Evolutionary conservation across 1,139 yeast genomes (phyloP).

Genomic region (Tardiomyces depauwii): DNA sequence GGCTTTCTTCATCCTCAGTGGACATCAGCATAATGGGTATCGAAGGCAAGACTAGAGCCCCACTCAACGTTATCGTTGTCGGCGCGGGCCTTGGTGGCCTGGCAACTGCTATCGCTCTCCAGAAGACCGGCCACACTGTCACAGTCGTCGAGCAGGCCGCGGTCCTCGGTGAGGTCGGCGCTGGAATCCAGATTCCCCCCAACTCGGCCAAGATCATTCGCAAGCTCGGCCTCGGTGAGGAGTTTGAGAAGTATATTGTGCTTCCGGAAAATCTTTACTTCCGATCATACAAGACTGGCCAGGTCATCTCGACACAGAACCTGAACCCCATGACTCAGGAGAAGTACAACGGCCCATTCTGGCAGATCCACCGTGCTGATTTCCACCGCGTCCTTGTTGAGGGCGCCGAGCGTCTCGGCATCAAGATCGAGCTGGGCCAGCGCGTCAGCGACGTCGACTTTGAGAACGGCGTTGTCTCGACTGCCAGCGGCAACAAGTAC

Average conservation of each 20-base stretch:
- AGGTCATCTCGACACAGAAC: constrained; percentile 3
- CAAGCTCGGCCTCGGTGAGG: constrained; percentile 20
- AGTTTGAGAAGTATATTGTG: constrained; percentile 17
- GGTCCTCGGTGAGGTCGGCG: constrained; percentile 32
- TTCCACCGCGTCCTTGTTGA: background rate
- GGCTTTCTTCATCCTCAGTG: too few species aligned
- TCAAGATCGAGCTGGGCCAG: background rate
- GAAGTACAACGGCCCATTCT: constrained; percentile 11
- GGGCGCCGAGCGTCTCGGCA: background rate
- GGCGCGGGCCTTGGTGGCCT: constrained; percentile 36
- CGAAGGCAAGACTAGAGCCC: constrained; percentile 3
- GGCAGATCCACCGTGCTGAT: constrained; percentile 2
- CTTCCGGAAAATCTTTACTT: constrained; percentile 16
- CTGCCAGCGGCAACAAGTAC: constrained; percentile 7
- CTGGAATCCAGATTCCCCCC: constrained; percentile 31
- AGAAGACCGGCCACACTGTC: constrained; percentile 27
- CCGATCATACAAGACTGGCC: constrained; percentile 8
- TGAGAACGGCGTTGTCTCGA: constrained; percentile 16
- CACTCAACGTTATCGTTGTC: constrained; percentile 21
- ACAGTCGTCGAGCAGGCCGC: constrained; percentile 27
- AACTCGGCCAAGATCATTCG: constrained; percentile 22
- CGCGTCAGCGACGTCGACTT: constrained; percentile 4
- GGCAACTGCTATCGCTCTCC: constrained; percentile 27
- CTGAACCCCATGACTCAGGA: constrained; percentile 12
- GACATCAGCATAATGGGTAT: background rate